phyloP scores from a whole-genome alignment of 352 stramenopile species.

The Globisporangium paddicum region DNA sequence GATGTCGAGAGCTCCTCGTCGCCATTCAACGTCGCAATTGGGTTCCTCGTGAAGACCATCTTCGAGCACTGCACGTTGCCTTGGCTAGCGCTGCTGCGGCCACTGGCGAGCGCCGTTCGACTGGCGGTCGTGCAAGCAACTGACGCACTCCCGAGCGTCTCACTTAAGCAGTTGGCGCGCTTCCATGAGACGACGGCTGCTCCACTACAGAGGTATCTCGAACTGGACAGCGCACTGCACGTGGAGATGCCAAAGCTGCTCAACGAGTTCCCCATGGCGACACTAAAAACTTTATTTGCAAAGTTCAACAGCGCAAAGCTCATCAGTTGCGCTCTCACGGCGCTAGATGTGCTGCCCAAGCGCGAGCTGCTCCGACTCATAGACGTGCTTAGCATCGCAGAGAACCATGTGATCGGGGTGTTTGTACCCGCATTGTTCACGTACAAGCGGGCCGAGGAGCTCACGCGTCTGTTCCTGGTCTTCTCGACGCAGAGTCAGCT shows the following conservation, averaged over 20 bases:
- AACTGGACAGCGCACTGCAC: conserved; percentile 28
- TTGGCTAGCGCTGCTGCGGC: conserved; percentile 42
- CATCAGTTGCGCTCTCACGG: conserved; percentile 31
- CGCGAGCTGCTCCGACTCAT: conserved; percentile 44
- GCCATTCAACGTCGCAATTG: conserved; percentile 20
- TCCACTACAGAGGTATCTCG: conserved; percentile 30
- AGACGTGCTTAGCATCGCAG: conserved; percentile 32
- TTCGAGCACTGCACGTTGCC: conserved; percentile 37
- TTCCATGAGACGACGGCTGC: conserved; percentile 52
- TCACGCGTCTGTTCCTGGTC: conserved; percentile 38
- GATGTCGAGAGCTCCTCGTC: background rate
- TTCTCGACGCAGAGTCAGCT: conserved; percentile 33
- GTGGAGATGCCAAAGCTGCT: conserved; percentile 28
- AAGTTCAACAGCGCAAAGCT: conserved; percentile 52
- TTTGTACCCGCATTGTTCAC: conserved; percentile 37
- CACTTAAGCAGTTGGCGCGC: conserved; percentile 45
- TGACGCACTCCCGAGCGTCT: conserved; percentile 16
- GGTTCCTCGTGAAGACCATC: conserved; percentile 38
- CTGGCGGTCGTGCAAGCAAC: conserved; percentile 30
- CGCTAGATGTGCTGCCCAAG: conserved; percentile 31
- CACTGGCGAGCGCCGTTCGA: conserved; percentile 20
- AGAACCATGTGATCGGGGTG: conserved; percentile 22
- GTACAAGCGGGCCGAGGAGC: conserved; percentile 25
- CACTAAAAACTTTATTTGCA: conserved; percentile 37
- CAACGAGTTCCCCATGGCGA: conserved; percentile 45